A percentile compares a stretch with the other conserved stretches of the same genome.
Evolutionary conservation across 306 rosid genomes (phyloP).

Genomic region (Prinsepia uniflora): DNA sequence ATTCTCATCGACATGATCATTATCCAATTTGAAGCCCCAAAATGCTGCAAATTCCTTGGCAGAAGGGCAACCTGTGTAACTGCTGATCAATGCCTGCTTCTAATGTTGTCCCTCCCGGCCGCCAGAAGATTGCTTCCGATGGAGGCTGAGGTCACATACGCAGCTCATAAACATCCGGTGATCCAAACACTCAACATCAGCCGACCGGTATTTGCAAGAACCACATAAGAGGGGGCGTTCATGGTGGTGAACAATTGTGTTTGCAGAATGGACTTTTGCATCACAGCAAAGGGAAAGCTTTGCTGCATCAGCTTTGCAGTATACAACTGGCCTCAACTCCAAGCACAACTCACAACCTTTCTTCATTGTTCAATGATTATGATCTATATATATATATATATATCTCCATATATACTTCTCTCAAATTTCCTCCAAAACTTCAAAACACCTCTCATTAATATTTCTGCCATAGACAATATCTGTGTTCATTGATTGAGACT

Average conservation of each 20-base stretch:
- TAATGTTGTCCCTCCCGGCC: slow-evolving; percentile 23
- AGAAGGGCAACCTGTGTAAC: slow-evolving; percentile 75
- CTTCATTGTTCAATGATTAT: slow-evolving; percentile 21
- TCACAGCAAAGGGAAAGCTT: slow-evolving; percentile 80
- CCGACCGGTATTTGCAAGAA: slow-evolving; percentile 44
- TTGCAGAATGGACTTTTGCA: slow-evolving; percentile 76
- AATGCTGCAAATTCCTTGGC: slow-evolving; percentile 63
- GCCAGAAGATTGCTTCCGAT: slow-evolving; percentile 13
- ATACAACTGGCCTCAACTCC: slow-evolving; percentile 57
- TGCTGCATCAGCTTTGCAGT: slow-evolving; percentile 77
- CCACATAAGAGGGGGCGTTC: slow-evolving; percentile 56
- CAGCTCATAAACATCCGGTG: slow-evolving; percentile 59
- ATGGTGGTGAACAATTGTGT: slow-evolving; percentile 60
- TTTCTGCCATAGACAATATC: not conserved
- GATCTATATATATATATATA: no score
- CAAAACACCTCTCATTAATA: not conserved
- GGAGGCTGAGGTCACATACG: slow-evolving; percentile 53
- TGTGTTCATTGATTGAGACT: not conserved
- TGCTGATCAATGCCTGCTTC: slow-evolving; percentile 44
- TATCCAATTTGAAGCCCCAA: slow-evolving; percentile 55
- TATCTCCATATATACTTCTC: not conserved
- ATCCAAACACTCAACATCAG: slow-evolving; percentile 50
- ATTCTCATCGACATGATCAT: not conserved
- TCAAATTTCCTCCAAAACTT: not conserved
- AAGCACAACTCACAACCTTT: slow-evolving; percentile 78